Conservation (phyloP, 2,329 filamentous ascomycete species). For the Fusarium virguliforme region DNA sequence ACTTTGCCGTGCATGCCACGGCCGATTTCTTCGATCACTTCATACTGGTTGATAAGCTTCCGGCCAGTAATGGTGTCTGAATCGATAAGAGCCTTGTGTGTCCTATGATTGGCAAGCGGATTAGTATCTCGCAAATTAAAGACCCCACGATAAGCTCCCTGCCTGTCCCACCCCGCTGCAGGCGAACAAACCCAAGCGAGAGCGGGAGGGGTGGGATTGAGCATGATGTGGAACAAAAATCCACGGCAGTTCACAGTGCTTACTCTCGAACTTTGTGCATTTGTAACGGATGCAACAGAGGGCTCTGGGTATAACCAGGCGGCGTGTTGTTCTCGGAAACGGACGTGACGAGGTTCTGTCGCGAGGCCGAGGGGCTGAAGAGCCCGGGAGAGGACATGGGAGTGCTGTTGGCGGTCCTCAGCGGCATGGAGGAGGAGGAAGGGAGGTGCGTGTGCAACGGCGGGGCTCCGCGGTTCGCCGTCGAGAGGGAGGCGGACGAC, state of each 20-base stretch:
- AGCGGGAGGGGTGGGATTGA: slow-evolving; percentile 16
- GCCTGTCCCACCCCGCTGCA: slow-evolving; percentile 24
- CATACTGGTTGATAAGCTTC: slow-evolving; percentile 98
- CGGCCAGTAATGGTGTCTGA: slow-evolving; percentile 90
- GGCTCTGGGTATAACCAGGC: slow-evolving; percentile 66
- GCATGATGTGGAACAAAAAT: slow-evolving; percentile 15
- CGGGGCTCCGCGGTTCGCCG: slow-evolving; percentile 46
- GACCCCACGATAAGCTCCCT: slow-evolving; percentile 28
- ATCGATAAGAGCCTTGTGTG: slow-evolving; percentile 92
- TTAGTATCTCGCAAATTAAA: slow-evolving; percentile 40
- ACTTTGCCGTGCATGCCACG: slow-evolving; percentile 98
- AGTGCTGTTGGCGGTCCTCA: slow-evolving; percentile 69
- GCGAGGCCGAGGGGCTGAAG: slow-evolving; percentile 68
- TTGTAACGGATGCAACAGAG: slow-evolving; percentile 80
- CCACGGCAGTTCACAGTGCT: slow-evolving; percentile 56
- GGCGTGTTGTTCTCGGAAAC: slow-evolving; percentile 71
- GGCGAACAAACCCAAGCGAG: slow-evolving; percentile 22
- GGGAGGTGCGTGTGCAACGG: slow-evolving; percentile 55
- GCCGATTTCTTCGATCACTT: slow-evolving; percentile 96
- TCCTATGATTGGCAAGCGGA: slow-evolving; percentile 65
- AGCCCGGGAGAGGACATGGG: slow-evolving; percentile 74
- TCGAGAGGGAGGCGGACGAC: slow-evolving; percentile 51
- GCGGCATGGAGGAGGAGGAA: slow-evolving; percentile 59
- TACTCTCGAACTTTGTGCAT: slow-evolving; percentile 83
- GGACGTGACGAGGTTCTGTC: slow-evolving; percentile 61